Evolutionary conservation across 83 land plant genomes (phyloP).

Genomic region (Picea abies): DNA sequence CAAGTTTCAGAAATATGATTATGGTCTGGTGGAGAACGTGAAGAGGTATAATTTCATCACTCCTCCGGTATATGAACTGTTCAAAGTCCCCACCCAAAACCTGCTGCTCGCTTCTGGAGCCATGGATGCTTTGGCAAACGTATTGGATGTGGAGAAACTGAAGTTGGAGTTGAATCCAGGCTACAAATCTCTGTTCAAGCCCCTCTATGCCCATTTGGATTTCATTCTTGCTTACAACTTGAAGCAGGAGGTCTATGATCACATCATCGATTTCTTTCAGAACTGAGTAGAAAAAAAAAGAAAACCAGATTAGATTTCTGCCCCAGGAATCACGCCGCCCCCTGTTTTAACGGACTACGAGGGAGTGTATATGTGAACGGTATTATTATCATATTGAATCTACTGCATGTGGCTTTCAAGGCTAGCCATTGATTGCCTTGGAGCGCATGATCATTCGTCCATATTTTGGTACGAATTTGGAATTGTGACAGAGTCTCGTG

Average conservation of each 20-base stretch:
- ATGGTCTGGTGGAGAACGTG: constrained; percentile 32
- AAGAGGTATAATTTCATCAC: constrained; percentile 37
- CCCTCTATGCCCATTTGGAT: constrained; percentile 60
- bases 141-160: constrained; percentile 45
- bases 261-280: constrained; percentile 39
- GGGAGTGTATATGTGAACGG: too few species aligned
- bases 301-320: too few species aligned
- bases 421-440: too few species aligned
- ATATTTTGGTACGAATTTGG: too few species aligned
- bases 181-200: constrained; percentile 36
- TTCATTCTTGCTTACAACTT: constrained; percentile 60
- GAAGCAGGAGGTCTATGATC: constrained; percentile 47
- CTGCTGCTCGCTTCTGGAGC: constrained; percentile 53
- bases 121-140: constrained; percentile 50
- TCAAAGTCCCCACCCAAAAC: constrained; percentile 52
- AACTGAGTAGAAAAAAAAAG: not conserved
- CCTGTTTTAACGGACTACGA: too few species aligned
- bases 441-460: too few species aligned
- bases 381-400: too few species aligned
- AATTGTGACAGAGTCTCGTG: too few species aligned
- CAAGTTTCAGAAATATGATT: constrained; percentile 44
- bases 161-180: constrained; percentile 26
- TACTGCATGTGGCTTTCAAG: too few species aligned
- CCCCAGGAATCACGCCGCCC: too few species aligned
- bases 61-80: constrained; percentile 58